These are phyloP conservation scores for Fusarium decemcellulare DNA, from an alignment of 2,329 filamentous ascomycete genomes.

Conservation along the genomic window DNA sequence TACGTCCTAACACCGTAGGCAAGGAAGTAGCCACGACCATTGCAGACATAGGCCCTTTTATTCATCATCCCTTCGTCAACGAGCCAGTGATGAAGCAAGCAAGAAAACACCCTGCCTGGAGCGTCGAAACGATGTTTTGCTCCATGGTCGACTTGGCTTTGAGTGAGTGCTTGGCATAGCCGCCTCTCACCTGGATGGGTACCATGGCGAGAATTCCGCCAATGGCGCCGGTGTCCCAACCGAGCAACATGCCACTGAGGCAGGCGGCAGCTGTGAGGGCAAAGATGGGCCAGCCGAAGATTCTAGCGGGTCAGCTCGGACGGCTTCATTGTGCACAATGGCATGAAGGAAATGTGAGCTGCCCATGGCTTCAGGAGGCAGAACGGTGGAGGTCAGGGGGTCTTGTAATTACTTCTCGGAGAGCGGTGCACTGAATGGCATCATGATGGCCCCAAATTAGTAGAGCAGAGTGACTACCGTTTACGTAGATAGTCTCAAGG, in stretches of 20 bases:
- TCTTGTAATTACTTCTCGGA: no score
- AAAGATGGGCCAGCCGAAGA: slow-evolving; percentile 79
- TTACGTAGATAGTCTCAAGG: no score
- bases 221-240: slow-evolving; percentile 73
- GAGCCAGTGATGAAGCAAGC: slow-evolving; percentile 70
- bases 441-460: no score
- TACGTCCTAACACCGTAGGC: no score
- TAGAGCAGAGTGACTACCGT: no score
- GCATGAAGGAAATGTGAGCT: neutral
- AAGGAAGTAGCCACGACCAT: no score
- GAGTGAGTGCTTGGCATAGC: slow-evolving; percentile 41
- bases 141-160: slow-evolving; percentile 63
- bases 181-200: slow-evolving; percentile 63
- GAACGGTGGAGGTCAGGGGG: no score
- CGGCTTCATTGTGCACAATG: slow-evolving; percentile 78
- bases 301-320: slow-evolving; percentile 75
- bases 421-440: no score
- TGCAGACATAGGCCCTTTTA: no score
- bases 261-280: slow-evolving; percentile 74
- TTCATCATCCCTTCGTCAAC: slow-evolving; percentile 61
- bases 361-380: no score
- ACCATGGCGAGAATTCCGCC: slow-evolving; percentile 74
- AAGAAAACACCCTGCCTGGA: slow-evolving; percentile 77
- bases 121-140: slow-evolving; percentile 76
- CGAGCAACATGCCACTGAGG: slow-evolving; percentile 72